Evolutionary conservation across 2,329 filamentous ascomycete species (phyloP).

Genomic region (Fusarium newnesense): DNA sequence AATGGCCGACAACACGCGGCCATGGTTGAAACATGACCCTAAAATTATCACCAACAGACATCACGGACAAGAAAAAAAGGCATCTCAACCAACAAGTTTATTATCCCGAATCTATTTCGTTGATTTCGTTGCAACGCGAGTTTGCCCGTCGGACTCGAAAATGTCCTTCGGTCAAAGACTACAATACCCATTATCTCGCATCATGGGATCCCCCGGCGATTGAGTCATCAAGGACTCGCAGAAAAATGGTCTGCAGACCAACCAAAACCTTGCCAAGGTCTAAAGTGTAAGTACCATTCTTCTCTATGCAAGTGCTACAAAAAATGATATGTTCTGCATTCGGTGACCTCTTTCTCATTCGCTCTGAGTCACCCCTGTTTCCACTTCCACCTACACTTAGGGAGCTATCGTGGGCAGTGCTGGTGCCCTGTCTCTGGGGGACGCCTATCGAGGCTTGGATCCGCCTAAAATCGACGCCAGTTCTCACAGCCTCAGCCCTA

Average conservation of each 20-base stretch:
- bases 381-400: background rate
- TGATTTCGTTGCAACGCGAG: background rate
- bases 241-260: background rate
- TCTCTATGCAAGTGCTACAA: slow-evolving; percentile 32
- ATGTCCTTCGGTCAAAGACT: background rate
- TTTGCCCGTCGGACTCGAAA: background rate
- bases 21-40: slow-evolving; percentile 34
- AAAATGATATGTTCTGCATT: slow-evolving; percentile 28
- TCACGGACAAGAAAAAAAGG: background rate
- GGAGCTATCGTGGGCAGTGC: slow-evolving; percentile 21
- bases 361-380: slow-evolving; percentile 9
- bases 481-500: slow-evolving; percentile 38
- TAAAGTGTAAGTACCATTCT: slow-evolving; percentile 1
- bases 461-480: slow-evolving; percentile 1
- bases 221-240: slow-evolving; percentile 40
- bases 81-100: background rate
- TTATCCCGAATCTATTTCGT: background rate
- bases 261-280: slow-evolving; percentile 21
- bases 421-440: background rate
- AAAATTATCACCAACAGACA: background rate
- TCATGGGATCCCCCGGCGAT: slow-evolving; percentile 43
- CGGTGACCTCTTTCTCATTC: slow-evolving; percentile 6
- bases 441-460: slow-evolving; percentile 40
- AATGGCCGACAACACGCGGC: slow-evolving; percentile 33
- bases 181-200: slow-evolving; percentile 18